Percentiles rank a stretch among this genome's conserved stretches.
Conservation (phyloP, 768 basidiomycete genomes). For the Hericium coralloides region DNA sequence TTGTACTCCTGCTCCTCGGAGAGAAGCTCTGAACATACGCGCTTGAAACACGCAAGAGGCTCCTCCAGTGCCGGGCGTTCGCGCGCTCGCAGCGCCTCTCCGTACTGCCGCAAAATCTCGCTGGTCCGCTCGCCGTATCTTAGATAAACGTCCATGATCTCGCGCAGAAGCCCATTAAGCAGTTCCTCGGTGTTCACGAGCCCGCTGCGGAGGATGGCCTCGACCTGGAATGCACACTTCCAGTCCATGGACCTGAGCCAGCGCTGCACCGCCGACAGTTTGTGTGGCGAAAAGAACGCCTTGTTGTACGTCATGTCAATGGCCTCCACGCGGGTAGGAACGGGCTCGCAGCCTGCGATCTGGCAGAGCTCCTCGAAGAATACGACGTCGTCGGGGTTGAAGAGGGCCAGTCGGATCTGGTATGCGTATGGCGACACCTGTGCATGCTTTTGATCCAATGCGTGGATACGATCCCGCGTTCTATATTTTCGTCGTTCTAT, state of each 20-base stretch:
- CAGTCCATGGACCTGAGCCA: slow-evolving; percentile 45
- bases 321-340: slow-evolving; percentile 16
- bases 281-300: slow-evolving; percentile 40
- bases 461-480: slow-evolving; percentile 49
- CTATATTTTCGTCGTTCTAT: slow-evolving; percentile 29
- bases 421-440: slow-evolving; percentile 61
- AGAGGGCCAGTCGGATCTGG: slow-evolving; percentile 57
- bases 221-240: slow-evolving; percentile 70
- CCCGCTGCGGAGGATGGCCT: slow-evolving; percentile 55
- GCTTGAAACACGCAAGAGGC: slow-evolving; percentile 38
- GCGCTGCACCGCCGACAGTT: slow-evolving; percentile 35
- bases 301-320: slow-evolving; percentile 42
- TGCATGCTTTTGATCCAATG: slow-evolving; percentile 49
- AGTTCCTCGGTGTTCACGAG: slow-evolving; percentile 55
- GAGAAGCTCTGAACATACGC: slow-evolving; percentile 20
- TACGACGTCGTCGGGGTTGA: slow-evolving; percentile 38
- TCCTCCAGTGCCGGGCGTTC: slow-evolving; percentile 26
- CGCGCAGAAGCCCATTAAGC: slow-evolving; percentile 27
- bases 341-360: slow-evolving; percentile 32
- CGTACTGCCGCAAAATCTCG: slow-evolving; percentile 47
- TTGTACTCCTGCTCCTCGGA: neutral
- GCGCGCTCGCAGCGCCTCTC: slow-evolving; percentile 36
- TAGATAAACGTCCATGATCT: slow-evolving; percentile 34
- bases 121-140: slow-evolving; percentile 25
- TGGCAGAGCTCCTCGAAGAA: slow-evolving; percentile 47